Conservation (phyloP, 345 rosid species). For the Salix caprea region DNA sequence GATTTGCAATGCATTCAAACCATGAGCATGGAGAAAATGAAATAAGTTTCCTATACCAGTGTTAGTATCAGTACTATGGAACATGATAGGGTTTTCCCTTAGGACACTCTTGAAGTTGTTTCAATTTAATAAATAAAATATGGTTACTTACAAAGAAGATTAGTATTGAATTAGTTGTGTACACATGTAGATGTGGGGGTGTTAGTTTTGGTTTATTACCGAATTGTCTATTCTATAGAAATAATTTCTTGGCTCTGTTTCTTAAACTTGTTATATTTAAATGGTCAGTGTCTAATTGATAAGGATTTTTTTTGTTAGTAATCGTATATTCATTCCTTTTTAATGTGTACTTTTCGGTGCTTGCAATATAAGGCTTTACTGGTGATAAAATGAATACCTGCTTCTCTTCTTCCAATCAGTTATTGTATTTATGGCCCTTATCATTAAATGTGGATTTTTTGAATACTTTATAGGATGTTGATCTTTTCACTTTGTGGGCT, state of each 20-base stretch:
- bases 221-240: too few relatives aligned
- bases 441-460: slow-evolving; percentile 3
- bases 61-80: too few relatives aligned
- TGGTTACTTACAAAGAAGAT: too few relatives aligned
- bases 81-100: too few relatives aligned
- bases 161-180: too few relatives aligned
- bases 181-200: too few relatives aligned
- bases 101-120: not conserved
- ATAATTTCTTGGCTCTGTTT: too few relatives aligned
- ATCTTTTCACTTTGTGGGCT: slow-evolving; percentile 82
- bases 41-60: too few relatives aligned
- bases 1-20: not conserved
- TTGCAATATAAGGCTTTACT: not conserved
- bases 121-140: not conserved
- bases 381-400: not conserved
- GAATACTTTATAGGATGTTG: slow-evolving; percentile 53
- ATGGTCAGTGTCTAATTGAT: too few relatives aligned
- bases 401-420: not conserved
- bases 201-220: too few relatives aligned
- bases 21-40: not conserved
- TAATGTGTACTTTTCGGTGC: not conserved
- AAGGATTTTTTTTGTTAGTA: not conserved
- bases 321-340: not conserved
- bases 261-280: too few relatives aligned
- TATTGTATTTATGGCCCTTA: not conserved